A percentile compares a stretch with the other conserved stretches of the same genome.
Evolutionary conservation across 2,329 filamentous ascomycete species (phyloP).

Genomic region (Clonostachys sp.): DNA sequence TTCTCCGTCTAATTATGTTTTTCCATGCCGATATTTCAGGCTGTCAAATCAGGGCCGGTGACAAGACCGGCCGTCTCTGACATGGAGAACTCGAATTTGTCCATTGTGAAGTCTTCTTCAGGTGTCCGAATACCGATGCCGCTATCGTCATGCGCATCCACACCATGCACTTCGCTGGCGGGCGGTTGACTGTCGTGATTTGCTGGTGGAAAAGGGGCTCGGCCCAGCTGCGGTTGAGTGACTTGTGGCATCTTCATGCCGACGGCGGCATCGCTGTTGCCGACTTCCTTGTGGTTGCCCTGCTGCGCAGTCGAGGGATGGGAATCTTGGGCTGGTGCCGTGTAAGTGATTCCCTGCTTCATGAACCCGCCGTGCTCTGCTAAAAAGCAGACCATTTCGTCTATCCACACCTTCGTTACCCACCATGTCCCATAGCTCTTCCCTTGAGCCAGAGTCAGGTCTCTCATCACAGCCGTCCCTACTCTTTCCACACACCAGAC

Average conservation of each 20-base stretch:
- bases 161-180: constrained; percentile 9
- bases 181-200: constrained; percentile 36
- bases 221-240: constrained; percentile 41
- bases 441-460: constrained; percentile 73
- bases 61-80: background rate
- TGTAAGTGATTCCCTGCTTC: background rate
- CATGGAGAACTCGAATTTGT: constrained; percentile 45
- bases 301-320: constrained; percentile 6
- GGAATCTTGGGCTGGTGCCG: background rate
- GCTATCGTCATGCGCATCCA: constrained; percentile 62
- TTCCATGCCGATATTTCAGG: too few species aligned
- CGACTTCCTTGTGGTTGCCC: constrained; percentile 13
- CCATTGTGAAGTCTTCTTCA: constrained; percentile 59
- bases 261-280: background rate
- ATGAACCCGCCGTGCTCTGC: constrained; percentile 90
- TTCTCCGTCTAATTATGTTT: background rate
- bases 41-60: too few species aligned
- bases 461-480: constrained; percentile 72
- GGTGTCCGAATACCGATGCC: constrained; percentile 68
- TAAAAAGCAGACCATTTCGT: constrained; percentile 89
- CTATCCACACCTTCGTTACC: constrained; percentile 93
- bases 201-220: constrained; percentile 43
- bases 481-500: constrained; percentile 73
- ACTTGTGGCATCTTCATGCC: too few species aligned
- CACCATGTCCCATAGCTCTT: constrained; percentile 88